These are phyloP conservation scores for Xylariales sp. DNA, from an alignment of 2,329 filamentous ascomycete genomes.

Conservation along the genomic window DNA sequence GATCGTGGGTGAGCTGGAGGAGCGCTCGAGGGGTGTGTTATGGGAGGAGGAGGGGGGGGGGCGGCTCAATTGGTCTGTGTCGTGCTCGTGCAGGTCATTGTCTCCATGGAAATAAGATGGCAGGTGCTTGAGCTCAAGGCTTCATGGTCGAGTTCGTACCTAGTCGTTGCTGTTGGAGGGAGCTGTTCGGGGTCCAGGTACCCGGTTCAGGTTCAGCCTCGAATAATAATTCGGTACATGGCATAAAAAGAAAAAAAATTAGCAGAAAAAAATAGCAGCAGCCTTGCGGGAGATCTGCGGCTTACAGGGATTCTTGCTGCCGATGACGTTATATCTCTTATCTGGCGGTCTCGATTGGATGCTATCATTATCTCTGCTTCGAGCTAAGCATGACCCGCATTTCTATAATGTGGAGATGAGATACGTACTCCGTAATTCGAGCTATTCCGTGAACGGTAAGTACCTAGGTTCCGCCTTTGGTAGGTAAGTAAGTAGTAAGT, in stretches of 20 bases:
- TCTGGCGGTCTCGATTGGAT: too few species aligned
- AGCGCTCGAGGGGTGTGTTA: conserved; percentile 11
- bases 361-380: too few species aligned
- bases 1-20: neutral
- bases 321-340: conserved; percentile 19
- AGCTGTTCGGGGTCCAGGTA: neutral
- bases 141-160: neutral
- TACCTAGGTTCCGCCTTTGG: too few species aligned
- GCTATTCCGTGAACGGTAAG: too few species aligned
- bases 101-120: neutral
- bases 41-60: too few species aligned
- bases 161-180: neutral
- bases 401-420: too few species aligned
- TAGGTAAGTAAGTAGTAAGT: too few species aligned
- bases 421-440: too few species aligned
- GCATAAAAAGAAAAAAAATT: neutral
- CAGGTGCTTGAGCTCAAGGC: neutral
- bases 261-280: conserved; percentile 17
- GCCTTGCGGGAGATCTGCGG: conserved; percentile 25
- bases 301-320: conserved; percentile 12
- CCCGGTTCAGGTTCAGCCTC: conserved; percentile 16
- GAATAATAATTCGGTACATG: neutral
- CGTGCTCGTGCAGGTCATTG: conserved; percentile 15
- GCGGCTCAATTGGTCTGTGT: neutral
- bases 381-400: too few species aligned